phyloP scores from a whole-genome alignment of 2,329 filamentous ascomycete genomes.

The Trichoderma sp. region DNA sequence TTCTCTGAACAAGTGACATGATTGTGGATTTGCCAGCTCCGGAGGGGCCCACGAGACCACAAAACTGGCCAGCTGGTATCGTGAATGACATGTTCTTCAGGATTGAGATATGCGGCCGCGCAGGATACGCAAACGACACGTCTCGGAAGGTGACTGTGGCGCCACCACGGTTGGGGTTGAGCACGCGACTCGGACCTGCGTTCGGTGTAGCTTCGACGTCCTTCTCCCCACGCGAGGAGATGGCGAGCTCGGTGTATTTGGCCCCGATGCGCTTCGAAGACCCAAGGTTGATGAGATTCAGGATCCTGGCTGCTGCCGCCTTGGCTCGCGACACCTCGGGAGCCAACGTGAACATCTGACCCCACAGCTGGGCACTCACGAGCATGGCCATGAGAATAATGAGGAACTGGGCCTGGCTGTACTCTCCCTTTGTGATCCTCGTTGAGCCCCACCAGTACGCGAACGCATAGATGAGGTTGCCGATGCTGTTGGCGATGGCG shows the following conservation, averaged over 20 bases:
- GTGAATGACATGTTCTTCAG: slow-evolving; percentile 59
- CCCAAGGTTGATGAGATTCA: slow-evolving; percentile 53
- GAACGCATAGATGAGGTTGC: slow-evolving; percentile 71
- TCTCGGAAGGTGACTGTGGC: slow-evolving; percentile 58
- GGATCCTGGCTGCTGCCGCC: slow-evolving; percentile 61
- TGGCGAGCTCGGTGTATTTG: slow-evolving; percentile 28
- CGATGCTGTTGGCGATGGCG: slow-evolving; percentile 60
- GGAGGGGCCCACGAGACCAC: slow-evolving; percentile 65
- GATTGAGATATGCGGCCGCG: slow-evolving; percentile 60
- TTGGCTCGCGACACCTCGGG: slow-evolving; percentile 72
- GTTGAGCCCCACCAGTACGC: slow-evolving; percentile 81
- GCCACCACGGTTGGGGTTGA: slow-evolving; percentile 38
- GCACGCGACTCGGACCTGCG: slow-evolving; percentile 23
- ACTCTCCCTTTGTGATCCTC: slow-evolving; percentile 66
- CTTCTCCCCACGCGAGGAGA: slow-evolving; percentile 28
- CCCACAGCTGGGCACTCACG: slow-evolving; percentile 72
- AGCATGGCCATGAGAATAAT: slow-evolving; percentile 72
- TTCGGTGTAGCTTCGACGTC: slow-evolving; percentile 47
- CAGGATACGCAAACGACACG: slow-evolving; percentile 67
- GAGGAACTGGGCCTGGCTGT: slow-evolving; percentile 69
- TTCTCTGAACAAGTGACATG: slow-evolving; percentile 56
- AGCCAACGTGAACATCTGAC: slow-evolving; percentile 73
- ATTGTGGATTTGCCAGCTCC: slow-evolving; percentile 70
- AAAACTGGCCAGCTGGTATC: slow-evolving; percentile 62
- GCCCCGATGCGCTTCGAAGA: slow-evolving; percentile 35